Evolutionary conservation across 2,329 filamentous ascomycete genomes (phyloP).

Genomic region (Pseudogymnoascus sp.): DNA sequence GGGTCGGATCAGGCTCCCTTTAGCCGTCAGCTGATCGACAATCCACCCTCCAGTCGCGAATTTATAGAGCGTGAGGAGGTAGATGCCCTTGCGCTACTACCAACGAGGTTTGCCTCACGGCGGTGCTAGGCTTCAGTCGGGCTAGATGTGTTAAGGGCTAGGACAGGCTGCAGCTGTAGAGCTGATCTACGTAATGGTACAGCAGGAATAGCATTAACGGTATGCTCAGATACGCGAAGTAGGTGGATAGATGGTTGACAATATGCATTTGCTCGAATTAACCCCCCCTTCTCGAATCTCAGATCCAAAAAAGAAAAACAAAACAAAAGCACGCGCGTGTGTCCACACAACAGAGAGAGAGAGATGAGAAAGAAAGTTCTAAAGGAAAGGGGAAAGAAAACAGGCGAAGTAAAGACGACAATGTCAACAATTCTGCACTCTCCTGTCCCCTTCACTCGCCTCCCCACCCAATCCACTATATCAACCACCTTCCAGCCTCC

Average conservation of each 20-base stretch:
- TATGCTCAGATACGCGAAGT: neutral
- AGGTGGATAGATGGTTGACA: neutral
- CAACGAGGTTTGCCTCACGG: no score
- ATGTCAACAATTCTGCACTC: neutral
- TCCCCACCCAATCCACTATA: neutral
- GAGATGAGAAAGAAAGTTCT: neutral
- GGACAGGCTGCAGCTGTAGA: no score
- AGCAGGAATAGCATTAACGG: no score
- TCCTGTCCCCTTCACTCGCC: neutral
- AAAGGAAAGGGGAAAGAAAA: neutral
- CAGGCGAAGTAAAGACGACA: neutral
- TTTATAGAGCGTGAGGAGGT: no score
- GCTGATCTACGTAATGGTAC: no score
- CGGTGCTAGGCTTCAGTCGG: no score
- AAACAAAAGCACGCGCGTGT: neutral
- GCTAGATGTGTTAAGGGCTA: no score
- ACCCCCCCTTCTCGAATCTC: constrained; percentile 1
- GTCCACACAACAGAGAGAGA: neutral
- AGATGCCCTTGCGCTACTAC: no score
- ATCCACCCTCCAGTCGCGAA: no score
- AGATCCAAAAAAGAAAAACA: neutral
- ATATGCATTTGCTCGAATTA: constrained; percentile 4
- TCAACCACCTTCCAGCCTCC: neutral
- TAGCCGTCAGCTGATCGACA: no score
- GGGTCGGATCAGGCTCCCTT: no score